phyloP scores from a whole-genome alignment of 129 eudicot genomes.

The Dittrichia graveolens region DNA sequence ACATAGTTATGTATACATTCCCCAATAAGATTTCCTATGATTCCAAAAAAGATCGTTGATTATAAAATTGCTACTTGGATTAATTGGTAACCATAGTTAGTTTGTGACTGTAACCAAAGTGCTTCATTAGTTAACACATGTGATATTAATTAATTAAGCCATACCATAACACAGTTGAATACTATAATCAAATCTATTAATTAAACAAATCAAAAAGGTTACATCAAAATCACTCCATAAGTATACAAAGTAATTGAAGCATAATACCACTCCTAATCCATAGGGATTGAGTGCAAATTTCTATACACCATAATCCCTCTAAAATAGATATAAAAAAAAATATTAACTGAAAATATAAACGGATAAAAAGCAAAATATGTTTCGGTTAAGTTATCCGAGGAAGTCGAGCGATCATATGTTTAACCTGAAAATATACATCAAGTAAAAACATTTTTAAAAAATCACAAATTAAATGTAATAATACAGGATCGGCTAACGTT shows the following conservation, averaged over 20 bases:
- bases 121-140: constrained; percentile 14
- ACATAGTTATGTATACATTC: background rate
- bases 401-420: no score
- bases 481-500: constrained; percentile 15
- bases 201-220: constrained; percentile 38
- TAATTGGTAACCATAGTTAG: constrained; percentile 23
- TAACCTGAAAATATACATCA: background rate
- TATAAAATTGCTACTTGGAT: constrained; percentile 16
- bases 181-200: constrained; percentile 9
- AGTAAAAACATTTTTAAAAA: constrained; percentile 21
- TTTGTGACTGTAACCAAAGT: constrained; percentile 12
- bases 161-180: no score
- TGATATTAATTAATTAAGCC: constrained; percentile 9
- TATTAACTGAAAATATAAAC: background rate
- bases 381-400: no score
- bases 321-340: background rate
- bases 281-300: constrained; percentile 71
- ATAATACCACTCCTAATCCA: constrained; percentile 72
- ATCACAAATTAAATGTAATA: constrained; percentile 10
- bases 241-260: constrained; percentile 35
- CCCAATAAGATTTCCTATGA: constrained; percentile 18
- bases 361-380: background rate
- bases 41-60: constrained; percentile 28
- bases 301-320: constrained; percentile 31
- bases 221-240: constrained; percentile 35